Evolutionary conservation across 257 asterid species (phyloP).

Genomic region (Anisodus tanguticus): DNA sequence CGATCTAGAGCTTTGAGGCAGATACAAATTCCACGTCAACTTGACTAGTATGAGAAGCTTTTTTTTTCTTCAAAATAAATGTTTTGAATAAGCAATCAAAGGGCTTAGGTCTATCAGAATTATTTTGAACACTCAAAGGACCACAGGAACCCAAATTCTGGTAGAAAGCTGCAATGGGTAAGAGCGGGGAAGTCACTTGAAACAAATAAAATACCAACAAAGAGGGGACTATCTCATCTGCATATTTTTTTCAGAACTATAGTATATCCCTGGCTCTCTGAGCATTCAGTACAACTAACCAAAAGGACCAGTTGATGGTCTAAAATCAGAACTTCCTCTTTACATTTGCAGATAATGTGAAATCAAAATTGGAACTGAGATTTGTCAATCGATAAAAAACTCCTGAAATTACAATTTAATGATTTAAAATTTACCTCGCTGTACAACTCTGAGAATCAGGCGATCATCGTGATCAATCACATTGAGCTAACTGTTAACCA

Average conservation of each 20-base stretch:
- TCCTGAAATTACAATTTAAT: slow-evolving; percentile 43
- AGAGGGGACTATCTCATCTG: not conserved
- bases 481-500: slow-evolving; percentile 45
- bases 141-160: not conserved
- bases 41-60: not conserved
- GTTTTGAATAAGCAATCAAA: not conserved
- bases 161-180: not conserved
- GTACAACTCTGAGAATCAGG: slow-evolving; percentile 53
- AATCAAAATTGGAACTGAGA: slow-evolving; percentile 45
- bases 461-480: slow-evolving; percentile 42
- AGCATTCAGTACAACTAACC: slow-evolving; percentile 42
- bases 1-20: not conserved
- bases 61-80: not conserved
- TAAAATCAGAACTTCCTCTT: slow-evolving; percentile 43
- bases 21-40: not conserved
- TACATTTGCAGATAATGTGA: slow-evolving; percentile 54
- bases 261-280: not conserved
- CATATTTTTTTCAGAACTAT: not conserved
- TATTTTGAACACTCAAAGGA: not conserved
- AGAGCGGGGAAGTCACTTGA: not conserved
- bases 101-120: not conserved
- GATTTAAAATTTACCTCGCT: slow-evolving; percentile 63
- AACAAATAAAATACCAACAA: not conserved
- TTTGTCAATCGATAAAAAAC: slow-evolving; percentile 51
- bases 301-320: slow-evolving; percentile 34